Evolutionary conservation across 495 filamentous ascomycete species (phyloP).

Genomic region (Talaromyces wortmannii): DNA sequence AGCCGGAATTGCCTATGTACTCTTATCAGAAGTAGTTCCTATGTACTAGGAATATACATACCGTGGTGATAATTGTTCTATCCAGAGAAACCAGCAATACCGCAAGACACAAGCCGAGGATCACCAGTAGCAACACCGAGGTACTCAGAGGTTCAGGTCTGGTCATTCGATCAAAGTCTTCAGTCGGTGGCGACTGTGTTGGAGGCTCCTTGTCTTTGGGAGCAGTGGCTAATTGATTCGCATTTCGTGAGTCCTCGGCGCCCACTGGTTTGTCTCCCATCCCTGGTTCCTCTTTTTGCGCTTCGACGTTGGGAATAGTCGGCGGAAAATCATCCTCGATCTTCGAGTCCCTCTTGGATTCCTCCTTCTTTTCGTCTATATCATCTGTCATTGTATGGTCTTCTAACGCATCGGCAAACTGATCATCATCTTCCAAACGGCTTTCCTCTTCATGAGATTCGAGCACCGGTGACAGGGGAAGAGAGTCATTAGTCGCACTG

Average conservation of each 20-base stretch:
- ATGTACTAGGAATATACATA: constrained; percentile 17
- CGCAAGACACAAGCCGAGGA: constrained; percentile 36
- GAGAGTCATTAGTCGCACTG: background rate
- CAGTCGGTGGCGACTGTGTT: background rate
- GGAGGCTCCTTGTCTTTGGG: background rate
- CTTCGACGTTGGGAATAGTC: background rate
- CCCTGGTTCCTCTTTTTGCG: background rate
- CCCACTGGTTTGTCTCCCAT: background rate
- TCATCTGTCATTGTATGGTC: background rate
- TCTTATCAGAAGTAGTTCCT: constrained; percentile 31
- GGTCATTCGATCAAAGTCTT: background rate
- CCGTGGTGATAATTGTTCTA: constrained; percentile 37
- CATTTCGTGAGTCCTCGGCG: background rate
- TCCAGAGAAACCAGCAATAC: constrained; percentile 46
- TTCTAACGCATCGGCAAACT: constrained; percentile 3
- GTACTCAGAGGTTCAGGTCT: background rate
- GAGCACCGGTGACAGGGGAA: constrained; percentile 2
- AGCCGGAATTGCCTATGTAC: constrained; percentile 30
- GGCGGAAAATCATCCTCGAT: constrained; percentile 4
- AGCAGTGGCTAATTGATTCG: background rate
- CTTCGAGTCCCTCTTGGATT: constrained; percentile 4
- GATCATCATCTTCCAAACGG: constrained; percentile 1
- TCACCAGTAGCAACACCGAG: constrained; percentile 10
- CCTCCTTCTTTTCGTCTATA: background rate
- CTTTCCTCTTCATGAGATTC: constrained; percentile 5